Evolutionary conservation across 805 yeast genomes (phyloP).

Genomic region (Komagataella ulmi): DNA sequence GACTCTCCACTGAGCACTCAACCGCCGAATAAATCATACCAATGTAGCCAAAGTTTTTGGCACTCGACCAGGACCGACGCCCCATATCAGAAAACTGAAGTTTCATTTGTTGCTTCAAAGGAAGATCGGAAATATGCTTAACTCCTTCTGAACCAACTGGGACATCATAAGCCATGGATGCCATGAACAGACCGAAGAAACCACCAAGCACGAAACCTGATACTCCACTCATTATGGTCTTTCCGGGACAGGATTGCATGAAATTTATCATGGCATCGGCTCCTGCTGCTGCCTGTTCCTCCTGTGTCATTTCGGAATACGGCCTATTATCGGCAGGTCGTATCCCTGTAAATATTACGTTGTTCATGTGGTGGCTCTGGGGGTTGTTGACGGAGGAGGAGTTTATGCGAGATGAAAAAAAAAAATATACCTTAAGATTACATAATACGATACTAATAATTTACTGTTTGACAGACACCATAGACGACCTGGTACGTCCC

Average conservation of each 20-base stretch:
- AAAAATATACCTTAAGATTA: not conserved
- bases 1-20: slow-evolving; percentile 78
- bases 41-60: slow-evolving; percentile 87
- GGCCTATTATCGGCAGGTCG: slow-evolving; percentile 22
- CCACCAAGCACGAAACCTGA: slow-evolving; percentile 94
- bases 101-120: slow-evolving; percentile 87
- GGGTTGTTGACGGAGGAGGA: not conserved
- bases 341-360: not conserved
- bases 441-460: not conserved
- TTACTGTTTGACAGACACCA: not conserved
- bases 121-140: slow-evolving; percentile 62
- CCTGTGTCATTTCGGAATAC: slow-evolving; percentile 65
- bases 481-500: slow-evolving; percentile 25
- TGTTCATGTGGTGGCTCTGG: not conserved
- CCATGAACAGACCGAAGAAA: slow-evolving; percentile 91
- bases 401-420: not conserved
- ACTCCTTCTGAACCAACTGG: slow-evolving; percentile 42
- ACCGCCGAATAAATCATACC: slow-evolving; percentile 89
- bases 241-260: slow-evolving; percentile 93
- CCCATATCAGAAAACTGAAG: slow-evolving; percentile 90
- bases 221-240: slow-evolving; percentile 81
- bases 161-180: slow-evolving; percentile 74
- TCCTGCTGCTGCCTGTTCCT: slow-evolving; percentile 87
- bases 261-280: slow-evolving; percentile 72
- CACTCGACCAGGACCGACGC: slow-evolving; percentile 71